Evolutionary conservation across 345 rosid genomes (phyloP).

Genomic region (Microthlaspi erraticum): DNA sequence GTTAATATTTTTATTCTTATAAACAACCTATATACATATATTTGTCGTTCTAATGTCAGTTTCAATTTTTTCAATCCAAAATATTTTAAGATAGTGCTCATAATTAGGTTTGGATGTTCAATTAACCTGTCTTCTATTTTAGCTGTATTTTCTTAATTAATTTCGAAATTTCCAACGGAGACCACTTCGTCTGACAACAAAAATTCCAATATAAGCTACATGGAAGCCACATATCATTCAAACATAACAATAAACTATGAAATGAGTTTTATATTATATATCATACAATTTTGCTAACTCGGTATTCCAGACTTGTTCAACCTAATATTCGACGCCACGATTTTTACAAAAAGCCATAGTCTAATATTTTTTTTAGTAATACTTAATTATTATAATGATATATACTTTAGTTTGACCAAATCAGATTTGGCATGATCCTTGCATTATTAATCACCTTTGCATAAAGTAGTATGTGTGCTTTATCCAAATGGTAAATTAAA

Average conservation of each 20-base stretch:
- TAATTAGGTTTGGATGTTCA: background rate
- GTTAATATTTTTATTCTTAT: background rate
- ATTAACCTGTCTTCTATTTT: background rate
- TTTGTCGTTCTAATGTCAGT: too few species aligned
- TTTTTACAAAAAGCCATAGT: slow-evolving; percentile 21
- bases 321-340: slow-evolving; percentile 45
- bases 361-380: slow-evolving; percentile 10
- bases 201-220: slow-evolving; percentile 36
- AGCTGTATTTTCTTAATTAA: slow-evolving; percentile 21
- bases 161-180: background rate
- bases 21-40: background rate
- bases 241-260: slow-evolving; percentile 19
- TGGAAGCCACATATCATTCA: slow-evolving; percentile 39
- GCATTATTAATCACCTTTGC: slow-evolving; percentile 35
- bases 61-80: too few species aligned
- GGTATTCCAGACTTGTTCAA: slow-evolving; percentile 36
- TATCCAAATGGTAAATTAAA: slow-evolving; percentile 26
- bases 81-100: background rate
- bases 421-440: slow-evolving; percentile 45
- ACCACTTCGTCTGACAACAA: slow-evolving; percentile 23
- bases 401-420: slow-evolving; percentile 25
- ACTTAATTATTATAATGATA: slow-evolving; percentile 3
- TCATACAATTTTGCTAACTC: slow-evolving; percentile 9
- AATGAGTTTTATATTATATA: slow-evolving; percentile 15
- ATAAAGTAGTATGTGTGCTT: slow-evolving; percentile 28